These are phyloP conservation scores for Lipomyces spencermartinsiae DNA, from an alignment of 805 yeast genomes.

Conservation along the genomic window DNA sequence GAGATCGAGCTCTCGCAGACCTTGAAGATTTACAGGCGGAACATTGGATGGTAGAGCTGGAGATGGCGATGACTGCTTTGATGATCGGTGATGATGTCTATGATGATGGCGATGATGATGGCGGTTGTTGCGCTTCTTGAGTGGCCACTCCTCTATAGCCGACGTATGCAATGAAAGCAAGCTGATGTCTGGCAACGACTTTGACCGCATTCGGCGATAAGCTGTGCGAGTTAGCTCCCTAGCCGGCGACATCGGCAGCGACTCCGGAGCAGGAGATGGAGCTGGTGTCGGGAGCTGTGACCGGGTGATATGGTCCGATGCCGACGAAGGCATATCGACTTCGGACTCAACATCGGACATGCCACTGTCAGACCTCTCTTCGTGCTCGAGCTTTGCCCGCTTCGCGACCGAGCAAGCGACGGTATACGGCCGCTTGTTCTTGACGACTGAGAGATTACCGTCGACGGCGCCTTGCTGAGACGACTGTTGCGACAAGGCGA, in stretches of 20 bases:
- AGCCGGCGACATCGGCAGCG: constrained; percentile 11
- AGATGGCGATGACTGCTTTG: constrained; percentile 17
- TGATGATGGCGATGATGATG: constrained; percentile 27
- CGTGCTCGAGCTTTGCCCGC: constrained; percentile 9
- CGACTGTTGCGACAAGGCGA: constrained; percentile 14
- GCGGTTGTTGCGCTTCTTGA: constrained; percentile 11
- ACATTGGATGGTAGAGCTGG: constrained; percentile 24
- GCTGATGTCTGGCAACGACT: constrained; percentile 35
- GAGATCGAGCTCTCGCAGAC: constrained; percentile 83
- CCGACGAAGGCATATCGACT: constrained; percentile 1
- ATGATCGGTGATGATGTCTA: constrained; percentile 21
- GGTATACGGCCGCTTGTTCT: constrained; percentile 16
- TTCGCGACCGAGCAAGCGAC: constrained; percentile 1
- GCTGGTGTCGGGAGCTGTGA: constrained; percentile 11
- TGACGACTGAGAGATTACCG: not conserved
- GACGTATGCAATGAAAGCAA: constrained; percentile 15
- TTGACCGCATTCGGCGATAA: constrained; percentile 36
- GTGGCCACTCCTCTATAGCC: constrained; percentile 7
- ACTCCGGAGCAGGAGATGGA: constrained; percentile 2
- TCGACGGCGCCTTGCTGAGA: constrained; percentile 15
- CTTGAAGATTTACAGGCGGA: constrained; percentile 84
- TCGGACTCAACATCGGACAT: constrained; percentile 1
- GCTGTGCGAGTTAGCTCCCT: constrained; percentile 20
- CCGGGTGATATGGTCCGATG: constrained; percentile 5
- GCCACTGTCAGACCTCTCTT: not conserved